Base-by-base conservation (phyloP, 495 filamentous ascomycete species). In the Hypoxylon cercidicola region DNA sequence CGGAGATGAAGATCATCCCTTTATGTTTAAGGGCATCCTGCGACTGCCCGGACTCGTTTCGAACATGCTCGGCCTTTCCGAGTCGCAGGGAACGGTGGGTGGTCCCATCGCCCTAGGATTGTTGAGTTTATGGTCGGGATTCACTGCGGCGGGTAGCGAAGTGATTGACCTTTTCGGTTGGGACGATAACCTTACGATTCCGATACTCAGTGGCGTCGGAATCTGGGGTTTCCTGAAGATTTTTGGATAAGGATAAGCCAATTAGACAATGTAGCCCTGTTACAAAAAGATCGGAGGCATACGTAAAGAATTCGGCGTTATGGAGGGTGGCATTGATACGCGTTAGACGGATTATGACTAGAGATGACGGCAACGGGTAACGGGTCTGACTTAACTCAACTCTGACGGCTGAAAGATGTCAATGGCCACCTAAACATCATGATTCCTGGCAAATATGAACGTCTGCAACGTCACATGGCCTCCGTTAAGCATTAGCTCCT, bases 171-270 rank as follows among this genome's bases (percentile, higher is more conserved):
- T 97, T 0, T 97, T 90, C 72, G 89, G 91, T 23, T 91, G 91
- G 91, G 95, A 99, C 73, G 95, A 99, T 79, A 99, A 99, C 77
- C 80, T 98, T 60, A 97, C 94, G 34, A 99, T 99, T 75, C 95
- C 95, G 11, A 87, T 96, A 37, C 77, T 99, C 49, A 97, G 92
- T 73, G 92, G 93, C 12, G 72, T 96, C 13, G 94, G 95, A 8
- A 87, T 99, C 47, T 97, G 91, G 90, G 92, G 90, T 0, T 96
- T 99, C 74, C 79, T 98, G 72, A 97, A 93, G 80, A 72, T 93
- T 40, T 97, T 98, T 83, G 90, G 92, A 25, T 89, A 81, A 66
- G 45, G 43, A 34, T 25, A 37, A 62, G 23, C 40, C 16, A 49
- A 47, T 47, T 66, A 68, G 50, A 59, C 16, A 48, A 40, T 45